Evolutionary conservation across 2,329 filamentous ascomycete species (phyloP).

Genomic region (Torrubiellomyces zombiae): DNA sequence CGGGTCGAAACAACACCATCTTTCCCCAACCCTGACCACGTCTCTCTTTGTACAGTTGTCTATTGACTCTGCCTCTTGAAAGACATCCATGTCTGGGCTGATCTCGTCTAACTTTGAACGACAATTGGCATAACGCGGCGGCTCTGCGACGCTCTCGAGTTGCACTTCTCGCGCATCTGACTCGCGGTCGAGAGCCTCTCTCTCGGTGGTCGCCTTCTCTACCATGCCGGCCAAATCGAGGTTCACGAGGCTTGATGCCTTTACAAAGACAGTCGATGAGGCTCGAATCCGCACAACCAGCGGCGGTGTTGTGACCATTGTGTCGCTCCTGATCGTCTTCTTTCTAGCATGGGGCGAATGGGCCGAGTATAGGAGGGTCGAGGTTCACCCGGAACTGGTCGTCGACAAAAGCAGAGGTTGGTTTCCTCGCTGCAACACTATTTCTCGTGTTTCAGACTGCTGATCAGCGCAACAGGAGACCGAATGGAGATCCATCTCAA

Average conservation of each 20-base stretch:
- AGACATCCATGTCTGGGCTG: not conserved
- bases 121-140: no score
- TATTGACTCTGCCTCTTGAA: no score
- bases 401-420: conserved; percentile 89
- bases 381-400: conserved; percentile 79
- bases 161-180: not conserved
- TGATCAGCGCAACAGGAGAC: conserved; percentile 42
- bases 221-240: conserved; percentile 78
- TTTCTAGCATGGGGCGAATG: conserved; percentile 92
- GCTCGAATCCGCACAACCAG: conserved; percentile 90
- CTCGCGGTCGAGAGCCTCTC: no score
- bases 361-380: conserved; percentile 74
- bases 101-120: no score
- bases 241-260: conserved; percentile 93
- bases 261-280: conserved; percentile 98
- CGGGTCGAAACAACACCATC: no score
- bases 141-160: no score
- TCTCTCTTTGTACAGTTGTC: no score
- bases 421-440: not conserved
- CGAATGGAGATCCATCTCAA: conserved; percentile 99
- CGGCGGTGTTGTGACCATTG: conserved; percentile 85
- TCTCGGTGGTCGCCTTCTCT: no score
- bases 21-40: no score
- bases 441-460: conserved; percentile 8
- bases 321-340: conserved; percentile 72